A percentile compares a stretch with the other conserved stretches of the same genome.
These are phyloP conservation scores for Kwoniella botswanensis DNA, from an alignment of 768 basidiomycete genomes.

Conservation along the genomic window DNA sequence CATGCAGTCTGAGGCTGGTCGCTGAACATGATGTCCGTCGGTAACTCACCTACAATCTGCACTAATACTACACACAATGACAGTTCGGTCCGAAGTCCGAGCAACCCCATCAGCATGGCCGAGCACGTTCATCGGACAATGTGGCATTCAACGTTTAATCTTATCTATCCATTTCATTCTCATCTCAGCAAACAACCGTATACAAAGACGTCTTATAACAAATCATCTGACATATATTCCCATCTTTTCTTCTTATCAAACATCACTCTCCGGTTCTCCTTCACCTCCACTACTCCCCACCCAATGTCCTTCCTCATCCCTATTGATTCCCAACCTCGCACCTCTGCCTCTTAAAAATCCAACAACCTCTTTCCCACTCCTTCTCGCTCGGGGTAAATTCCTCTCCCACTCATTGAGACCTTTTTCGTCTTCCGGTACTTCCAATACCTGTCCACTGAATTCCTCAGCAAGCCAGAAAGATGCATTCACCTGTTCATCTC, in stretches of 20 bases:
- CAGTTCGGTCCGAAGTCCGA: constrained; percentile 8
- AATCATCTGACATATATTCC: too few relatives aligned
- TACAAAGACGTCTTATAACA: too few relatives aligned
- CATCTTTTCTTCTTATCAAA: background rate
- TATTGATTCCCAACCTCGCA: constrained; percentile 68
- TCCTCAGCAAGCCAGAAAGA: constrained; percentile 58
- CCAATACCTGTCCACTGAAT: constrained; percentile 44
- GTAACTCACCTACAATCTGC: too few relatives aligned
- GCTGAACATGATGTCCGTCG: too few relatives aligned
- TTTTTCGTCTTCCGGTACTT: constrained; percentile 52
- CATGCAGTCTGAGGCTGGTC: too few relatives aligned
- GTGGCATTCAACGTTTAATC: background rate
- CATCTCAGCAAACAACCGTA: too few relatives aligned
- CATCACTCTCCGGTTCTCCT: constrained; percentile 23
- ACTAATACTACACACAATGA: too few relatives aligned
- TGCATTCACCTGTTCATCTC: constrained; percentile 57
- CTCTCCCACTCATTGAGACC: constrained; percentile 59
- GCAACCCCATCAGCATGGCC: background rate
- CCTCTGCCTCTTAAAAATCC: constrained; percentile 72
- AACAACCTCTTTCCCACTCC: constrained; percentile 74
- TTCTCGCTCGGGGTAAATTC: constrained; percentile 54
- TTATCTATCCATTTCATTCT: background rate
- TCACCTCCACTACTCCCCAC: constrained; percentile 57
- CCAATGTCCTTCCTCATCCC: constrained; percentile 70
- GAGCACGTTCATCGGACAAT: background rate